Base-by-base conservation (phyloP, 495 filamentous ascomycete species). In the Ascodesmis nigricans region DNA sequence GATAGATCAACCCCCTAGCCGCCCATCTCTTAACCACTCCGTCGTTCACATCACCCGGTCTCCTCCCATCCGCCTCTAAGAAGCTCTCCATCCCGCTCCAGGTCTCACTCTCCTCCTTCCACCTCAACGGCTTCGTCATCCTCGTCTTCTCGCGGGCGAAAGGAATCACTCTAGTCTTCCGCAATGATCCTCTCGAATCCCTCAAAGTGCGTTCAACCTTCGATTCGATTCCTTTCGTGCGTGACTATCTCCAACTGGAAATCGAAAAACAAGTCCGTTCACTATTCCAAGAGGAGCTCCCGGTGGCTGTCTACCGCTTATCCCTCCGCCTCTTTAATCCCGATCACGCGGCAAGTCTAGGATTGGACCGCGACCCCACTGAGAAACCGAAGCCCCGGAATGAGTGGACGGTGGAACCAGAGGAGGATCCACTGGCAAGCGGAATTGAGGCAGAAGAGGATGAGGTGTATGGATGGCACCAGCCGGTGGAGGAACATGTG, bases 201-300 rank as follows among this genome's bases (percentile, higher is more conserved):
- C 69, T 95, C 42, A 91, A 90, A 58, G 84, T 95, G 40, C 91
- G 80, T 1, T 90, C 79, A 40, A 92, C 84, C 18, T 95, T 92
- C 55, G 84, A 95, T 57, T 90, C 81, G 8, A 92, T 95, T 46
- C 81, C 82, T 8, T 95, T 95, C 44, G 81, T 95, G 31, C 71
- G 82, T 37, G 81, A 95, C 52, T 95, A 92, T 54, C 62, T 95
- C 29, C 84, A 95, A 50, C 78, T 75, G 50, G 84, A 82, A 36
- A 92, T 95, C 46, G 84, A 95, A 56, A 71, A 62, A 14, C 82
- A 92, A 53, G 57, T 95, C 26, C 66, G 84, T 28, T 74, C 75
- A 33, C 53, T 95, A 47, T 79, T 95, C 53, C 91, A 92, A 81
- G 84, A 92, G 38, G 84, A 95, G 52, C 60, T 95, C 10, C 84